Evolutionary conservation across 2,329 filamentous ascomycete species (phyloP).

Genomic region (Pseudocercospora cruenta): DNA sequence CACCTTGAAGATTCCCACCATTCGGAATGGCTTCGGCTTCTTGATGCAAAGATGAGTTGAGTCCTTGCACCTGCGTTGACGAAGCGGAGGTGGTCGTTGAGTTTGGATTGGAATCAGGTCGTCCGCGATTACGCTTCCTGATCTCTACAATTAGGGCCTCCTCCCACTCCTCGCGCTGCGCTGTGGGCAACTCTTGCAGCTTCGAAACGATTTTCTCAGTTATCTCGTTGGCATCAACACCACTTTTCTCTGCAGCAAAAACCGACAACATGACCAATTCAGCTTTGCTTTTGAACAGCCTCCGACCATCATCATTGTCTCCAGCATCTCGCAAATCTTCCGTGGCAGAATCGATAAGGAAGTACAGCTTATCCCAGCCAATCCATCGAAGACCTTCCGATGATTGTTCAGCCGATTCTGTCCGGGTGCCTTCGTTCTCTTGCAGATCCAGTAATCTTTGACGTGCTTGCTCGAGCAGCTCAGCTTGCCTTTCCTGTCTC

Average conservation of each 20-base stretch:
- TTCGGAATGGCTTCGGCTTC: not conserved
- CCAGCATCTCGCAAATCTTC: slow-evolving; percentile 22
- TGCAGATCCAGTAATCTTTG: slow-evolving; percentile 33
- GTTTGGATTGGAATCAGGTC: not conserved
- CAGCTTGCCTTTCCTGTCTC: slow-evolving; percentile 31
- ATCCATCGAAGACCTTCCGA: slow-evolving; percentile 25
- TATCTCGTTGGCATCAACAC: slow-evolving; percentile 24
- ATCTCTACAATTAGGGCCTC: slow-evolving; percentile 27
- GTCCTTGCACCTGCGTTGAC: not conserved
- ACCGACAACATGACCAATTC: slow-evolving; percentile 29
- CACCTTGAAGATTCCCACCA: not conserved
- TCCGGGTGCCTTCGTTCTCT: slow-evolving; percentile 20
- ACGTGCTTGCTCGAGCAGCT: slow-evolving; percentile 35
- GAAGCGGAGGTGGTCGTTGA: not conserved
- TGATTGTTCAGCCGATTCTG: slow-evolving; percentile 23
- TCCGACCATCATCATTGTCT: slow-evolving; percentile 17
- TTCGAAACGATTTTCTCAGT: slow-evolving; percentile 31
- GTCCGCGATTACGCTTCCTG: not conserved
- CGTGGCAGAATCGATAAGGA: slow-evolving; percentile 33
- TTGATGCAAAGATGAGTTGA: not conserved
- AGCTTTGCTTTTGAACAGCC: slow-evolving; percentile 19
- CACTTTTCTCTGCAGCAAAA: slow-evolving; percentile 24
- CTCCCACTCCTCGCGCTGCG: slow-evolving; percentile 34
- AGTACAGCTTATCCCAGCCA: slow-evolving; percentile 32
- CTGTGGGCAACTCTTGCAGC: slow-evolving; percentile 25